These are phyloP conservation scores for Phytophthora tubulina DNA, from an alignment of 352 stramenopile genomes.

Conservation along the genomic window DNA sequence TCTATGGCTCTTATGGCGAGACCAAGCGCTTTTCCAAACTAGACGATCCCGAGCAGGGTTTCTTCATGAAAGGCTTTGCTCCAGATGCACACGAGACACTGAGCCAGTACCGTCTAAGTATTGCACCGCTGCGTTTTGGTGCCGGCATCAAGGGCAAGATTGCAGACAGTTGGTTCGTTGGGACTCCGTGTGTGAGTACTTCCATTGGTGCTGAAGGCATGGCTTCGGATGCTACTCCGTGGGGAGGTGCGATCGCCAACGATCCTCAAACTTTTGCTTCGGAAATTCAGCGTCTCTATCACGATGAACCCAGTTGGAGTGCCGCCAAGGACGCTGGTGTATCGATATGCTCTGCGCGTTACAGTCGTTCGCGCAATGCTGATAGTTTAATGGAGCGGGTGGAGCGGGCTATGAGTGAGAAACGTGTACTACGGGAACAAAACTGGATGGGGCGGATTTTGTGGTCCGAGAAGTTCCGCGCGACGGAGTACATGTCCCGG, in stretches of 20 bases:
- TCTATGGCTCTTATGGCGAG: constrained; percentile 88
- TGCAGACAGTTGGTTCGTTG: constrained; percentile 92
- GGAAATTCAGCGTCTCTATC: constrained; percentile 60
- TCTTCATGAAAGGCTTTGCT: constrained; percentile 87
- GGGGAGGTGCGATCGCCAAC: constrained; percentile 69
- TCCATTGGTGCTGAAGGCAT: constrained; percentile 92
- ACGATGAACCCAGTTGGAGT: constrained; percentile 50
- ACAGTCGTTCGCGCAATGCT: constrained; percentile 61
- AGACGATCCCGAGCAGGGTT: constrained; percentile 55
- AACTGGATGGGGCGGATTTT: constrained; percentile 88
- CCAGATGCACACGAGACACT: constrained; percentile 78
- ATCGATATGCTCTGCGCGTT: constrained; percentile 47
- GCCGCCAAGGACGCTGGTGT: constrained; percentile 43
- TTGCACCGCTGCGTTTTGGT: constrained; percentile 94
- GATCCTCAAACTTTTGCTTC: constrained; percentile 51
- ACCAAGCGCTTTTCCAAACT: constrained; percentile 61
- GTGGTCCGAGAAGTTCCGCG: constrained; percentile 85
- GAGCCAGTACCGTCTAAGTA: constrained; percentile 71
- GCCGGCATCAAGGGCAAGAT: constrained; percentile 97
- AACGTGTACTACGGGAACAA: constrained; percentile 31
- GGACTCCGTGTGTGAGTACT: constrained; percentile 92
- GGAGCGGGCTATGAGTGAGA: constrained; percentile 48
- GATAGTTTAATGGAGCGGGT: constrained; percentile 61
- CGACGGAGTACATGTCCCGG: constrained; percentile 88
- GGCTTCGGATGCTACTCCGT: constrained; percentile 34